phyloP scores from a whole-genome alignment of 768 basidiomycete species.

The Mycena latifolia region DNA sequence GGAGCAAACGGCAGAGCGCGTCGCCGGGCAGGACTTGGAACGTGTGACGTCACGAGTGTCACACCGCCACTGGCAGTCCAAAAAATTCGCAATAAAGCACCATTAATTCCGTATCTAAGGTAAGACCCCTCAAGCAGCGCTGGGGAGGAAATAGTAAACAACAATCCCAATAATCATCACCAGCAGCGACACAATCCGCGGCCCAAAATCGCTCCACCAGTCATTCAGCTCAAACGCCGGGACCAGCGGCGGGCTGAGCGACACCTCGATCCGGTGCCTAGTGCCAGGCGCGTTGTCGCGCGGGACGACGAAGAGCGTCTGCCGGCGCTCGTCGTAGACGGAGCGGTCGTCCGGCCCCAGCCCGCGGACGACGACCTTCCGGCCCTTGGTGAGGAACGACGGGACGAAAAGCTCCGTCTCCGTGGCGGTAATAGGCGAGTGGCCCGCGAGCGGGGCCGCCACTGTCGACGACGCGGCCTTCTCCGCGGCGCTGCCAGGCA shows the following conservation, averaged over 20 bases:
- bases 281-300: conserved; percentile 56
- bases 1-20: too few relatives aligned
- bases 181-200: conserved; percentile 33
- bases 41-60: too few relatives aligned
- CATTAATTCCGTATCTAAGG: too few relatives aligned
- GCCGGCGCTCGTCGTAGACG: conserved; percentile 71
- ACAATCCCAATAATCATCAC: conserved; percentile 40
- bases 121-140: neutral
- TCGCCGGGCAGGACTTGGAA: too few relatives aligned
- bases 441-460: conserved; percentile 55
- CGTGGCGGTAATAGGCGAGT: conserved; percentile 56
- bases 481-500: conserved; percentile 25
- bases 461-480: conserved; percentile 1
- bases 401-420: conserved; percentile 92
- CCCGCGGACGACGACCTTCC: conserved; percentile 70
- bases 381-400: conserved; percentile 65
- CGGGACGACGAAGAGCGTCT: conserved; percentile 80
- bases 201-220: conserved; percentile 69
- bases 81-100: too few relatives aligned
- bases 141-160: conserved; percentile 32
- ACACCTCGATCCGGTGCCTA: conserved; percentile 64
- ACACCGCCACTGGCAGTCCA: too few relatives aligned
- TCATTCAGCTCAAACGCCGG: conserved; percentile 70
- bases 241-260: conserved; percentile 65
- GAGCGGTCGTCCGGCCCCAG: conserved; percentile 64